Percentiles rank a stretch among this genome's conserved stretches.
phyloP scores from a whole-genome alignment of 75 land plant species.

The Chamaecyparis obtusa region DNA sequence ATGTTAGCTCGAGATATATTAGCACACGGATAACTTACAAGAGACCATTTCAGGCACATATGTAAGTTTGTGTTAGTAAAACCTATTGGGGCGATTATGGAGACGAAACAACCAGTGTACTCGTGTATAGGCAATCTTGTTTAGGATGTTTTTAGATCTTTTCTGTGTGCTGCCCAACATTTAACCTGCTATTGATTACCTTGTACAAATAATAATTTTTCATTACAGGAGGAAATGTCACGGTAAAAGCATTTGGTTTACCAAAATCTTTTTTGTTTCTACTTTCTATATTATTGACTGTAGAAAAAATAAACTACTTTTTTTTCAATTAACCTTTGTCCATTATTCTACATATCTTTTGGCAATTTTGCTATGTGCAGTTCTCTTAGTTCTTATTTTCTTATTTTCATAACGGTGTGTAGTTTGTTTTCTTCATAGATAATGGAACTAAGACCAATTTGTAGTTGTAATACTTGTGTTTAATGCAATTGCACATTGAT shows the following conservation, averaged over 20 bases:
- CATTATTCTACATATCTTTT: not conserved
- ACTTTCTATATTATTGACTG: not conserved
- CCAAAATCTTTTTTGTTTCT: not conserved
- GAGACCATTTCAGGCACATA: not conserved
- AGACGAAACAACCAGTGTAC: not conserved
- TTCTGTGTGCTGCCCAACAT: constrained; percentile 2
- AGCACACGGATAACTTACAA: not conserved
- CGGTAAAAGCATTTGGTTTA: not conserved
- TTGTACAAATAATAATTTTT: not conserved
- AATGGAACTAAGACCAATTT: not conserved
- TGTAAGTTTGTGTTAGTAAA: not conserved
- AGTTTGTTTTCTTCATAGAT: not conserved
- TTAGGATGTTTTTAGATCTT: not conserved
- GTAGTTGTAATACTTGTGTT: too few relatives aligned
- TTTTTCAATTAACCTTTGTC: not conserved
- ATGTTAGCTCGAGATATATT: not conserved
- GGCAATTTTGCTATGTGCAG: not conserved
- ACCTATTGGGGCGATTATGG: not conserved
- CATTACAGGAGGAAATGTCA: not conserved
- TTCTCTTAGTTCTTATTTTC: not conserved
- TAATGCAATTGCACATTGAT: too few relatives aligned
- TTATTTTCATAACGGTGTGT: not conserved
- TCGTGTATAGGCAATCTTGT: not conserved
- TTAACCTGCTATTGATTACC: not conserved
- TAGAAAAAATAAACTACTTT: not conserved